These are phyloP conservation scores for Barnettozyma sucrosica DNA, from an alignment of 805 yeast genomes.

Conservation along the genomic window DNA sequence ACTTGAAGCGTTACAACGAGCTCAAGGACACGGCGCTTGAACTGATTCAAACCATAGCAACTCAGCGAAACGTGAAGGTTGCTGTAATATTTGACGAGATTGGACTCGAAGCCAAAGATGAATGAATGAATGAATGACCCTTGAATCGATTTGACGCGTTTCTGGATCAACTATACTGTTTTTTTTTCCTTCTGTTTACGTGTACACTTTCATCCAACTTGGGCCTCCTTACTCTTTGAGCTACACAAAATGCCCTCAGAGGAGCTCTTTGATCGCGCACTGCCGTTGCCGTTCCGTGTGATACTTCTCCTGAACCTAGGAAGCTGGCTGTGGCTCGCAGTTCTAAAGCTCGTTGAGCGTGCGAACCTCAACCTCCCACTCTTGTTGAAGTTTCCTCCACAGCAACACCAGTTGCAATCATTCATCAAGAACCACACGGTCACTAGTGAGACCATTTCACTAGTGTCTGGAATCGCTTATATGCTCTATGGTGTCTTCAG, in stretches of 20 bases:
- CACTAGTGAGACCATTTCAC: conserved; percentile 1
- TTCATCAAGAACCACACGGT: conserved; percentile 1
- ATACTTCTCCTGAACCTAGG: conserved; percentile 8
- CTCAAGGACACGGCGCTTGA: conserved; percentile 55
- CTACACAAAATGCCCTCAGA: conserved; percentile 14
- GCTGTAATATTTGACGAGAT: conserved; percentile 48
- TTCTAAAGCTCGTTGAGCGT: neutral
- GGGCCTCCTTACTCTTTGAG: neutral
- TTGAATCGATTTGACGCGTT: too few relatives aligned
- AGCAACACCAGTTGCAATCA: neutral
- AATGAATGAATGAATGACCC: neutral
- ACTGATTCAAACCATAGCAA: conserved; percentile 54
- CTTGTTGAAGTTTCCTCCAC: conserved; percentile 6
- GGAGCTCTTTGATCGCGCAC: conserved; percentile 6
- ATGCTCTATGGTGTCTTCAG: conserved; percentile 3
- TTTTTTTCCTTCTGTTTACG: neutral
- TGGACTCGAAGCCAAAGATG: conserved; percentile 27
- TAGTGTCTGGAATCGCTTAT: conserved; percentile 3
- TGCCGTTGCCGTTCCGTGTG: conserved; percentile 14
- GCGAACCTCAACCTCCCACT: conserved; percentile 1
- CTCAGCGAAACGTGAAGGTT: conserved; percentile 43
- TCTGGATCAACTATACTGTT: too few relatives aligned
- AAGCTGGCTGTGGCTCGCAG: conserved; percentile 11
- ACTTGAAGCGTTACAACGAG: conserved; percentile 55
- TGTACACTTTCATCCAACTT: neutral